These are phyloP conservation scores for Coniferiporia sulphurascens DNA, from an alignment of 1,284 basidiomycete species.

Conservation along the genomic window DNA sequence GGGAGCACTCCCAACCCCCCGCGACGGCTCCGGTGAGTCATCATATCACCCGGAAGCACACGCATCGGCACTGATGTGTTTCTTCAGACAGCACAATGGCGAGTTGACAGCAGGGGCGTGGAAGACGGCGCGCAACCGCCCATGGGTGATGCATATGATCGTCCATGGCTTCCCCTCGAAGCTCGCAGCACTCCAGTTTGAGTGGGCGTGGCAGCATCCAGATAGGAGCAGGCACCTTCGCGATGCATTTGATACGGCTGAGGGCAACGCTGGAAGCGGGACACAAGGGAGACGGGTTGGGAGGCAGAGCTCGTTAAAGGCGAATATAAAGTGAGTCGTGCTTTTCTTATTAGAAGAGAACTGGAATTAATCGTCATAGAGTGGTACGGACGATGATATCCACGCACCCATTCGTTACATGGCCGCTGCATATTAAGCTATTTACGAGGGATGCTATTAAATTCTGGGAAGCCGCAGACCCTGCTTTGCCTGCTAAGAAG, in stretches of 20 bases:
- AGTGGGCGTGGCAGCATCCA: constrained; percentile 90
- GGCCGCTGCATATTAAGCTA: constrained; percentile 65
- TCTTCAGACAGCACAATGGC: constrained; percentile 77
- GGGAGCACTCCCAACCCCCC: constrained; percentile 82
- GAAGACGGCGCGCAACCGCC: constrained; percentile 66
- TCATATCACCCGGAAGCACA: background rate
- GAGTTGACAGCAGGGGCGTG: constrained; percentile 70
- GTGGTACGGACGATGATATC: constrained; percentile 51
- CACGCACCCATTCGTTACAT: constrained; percentile 53
- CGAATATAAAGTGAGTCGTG: constrained; percentile 43
- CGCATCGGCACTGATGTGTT: no score
- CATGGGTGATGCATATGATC: constrained; percentile 90
- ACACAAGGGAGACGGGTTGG: constrained; percentile 21
- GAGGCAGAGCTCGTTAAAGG: constrained; percentile 27
- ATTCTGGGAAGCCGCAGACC: constrained; percentile 38
- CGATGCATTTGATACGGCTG: background rate
- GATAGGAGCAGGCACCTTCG: constrained; percentile 24
- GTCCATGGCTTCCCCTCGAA: constrained; percentile 87
- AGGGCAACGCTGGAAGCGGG: constrained; percentile 25
- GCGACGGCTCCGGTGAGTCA: constrained; percentile 55
- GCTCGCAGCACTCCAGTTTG: constrained; percentile 80
- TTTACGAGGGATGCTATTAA: constrained; percentile 59
- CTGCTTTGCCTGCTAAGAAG: constrained; percentile 5
- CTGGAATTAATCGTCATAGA: constrained; percentile 25
- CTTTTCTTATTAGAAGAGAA: background rate